phyloP scores from a whole-genome alignment of 768 basidiomycete species.

The Leccinum fibrillosum region DNA sequence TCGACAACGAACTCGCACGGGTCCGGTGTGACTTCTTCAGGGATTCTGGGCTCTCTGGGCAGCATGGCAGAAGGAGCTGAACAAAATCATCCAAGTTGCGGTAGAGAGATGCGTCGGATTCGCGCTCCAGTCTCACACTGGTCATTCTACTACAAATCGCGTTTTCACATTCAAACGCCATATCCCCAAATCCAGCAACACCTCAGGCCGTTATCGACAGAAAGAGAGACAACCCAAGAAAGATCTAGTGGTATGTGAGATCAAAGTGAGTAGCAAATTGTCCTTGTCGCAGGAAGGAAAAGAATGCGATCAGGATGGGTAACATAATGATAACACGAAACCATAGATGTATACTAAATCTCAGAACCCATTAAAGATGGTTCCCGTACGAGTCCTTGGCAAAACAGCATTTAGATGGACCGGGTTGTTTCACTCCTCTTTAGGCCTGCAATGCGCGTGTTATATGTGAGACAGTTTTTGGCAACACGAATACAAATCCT shows the following conservation, averaged over 20 bases:
- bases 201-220: conserved; percentile 10
- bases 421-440: conserved; percentile 29
- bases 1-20: conserved; percentile 56
- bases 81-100: not conserved
- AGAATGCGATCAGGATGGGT: conserved; percentile 11
- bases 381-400: not conserved
- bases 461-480: not conserved
- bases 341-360: conserved; percentile 11
- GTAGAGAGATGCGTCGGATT: not conserved
- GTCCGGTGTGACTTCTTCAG: not conserved
- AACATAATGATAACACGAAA: conserved; percentile 16
- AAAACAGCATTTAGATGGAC: not conserved
- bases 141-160: not conserved
- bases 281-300: conserved; percentile 11
- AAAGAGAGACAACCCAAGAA: conserved; percentile 4
- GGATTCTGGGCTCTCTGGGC: conserved; percentile 4
- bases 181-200: conserved; percentile 3
- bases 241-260: conserved; percentile 10
- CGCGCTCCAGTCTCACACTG: not conserved
- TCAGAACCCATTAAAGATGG: conserved; percentile 13
- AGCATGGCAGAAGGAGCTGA: conserved; percentile 12
- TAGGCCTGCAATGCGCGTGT: conserved; percentile 25
- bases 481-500: conserved; percentile 2
- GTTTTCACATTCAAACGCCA: not conserved
- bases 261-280: conserved; percentile 13